Percentiles rank a stretch among this genome's conserved stretches.
These are phyloP conservation scores for Termitomyces sp. DNA, from an alignment of 768 basidiomycete species.

Conservation along the genomic window DNA sequence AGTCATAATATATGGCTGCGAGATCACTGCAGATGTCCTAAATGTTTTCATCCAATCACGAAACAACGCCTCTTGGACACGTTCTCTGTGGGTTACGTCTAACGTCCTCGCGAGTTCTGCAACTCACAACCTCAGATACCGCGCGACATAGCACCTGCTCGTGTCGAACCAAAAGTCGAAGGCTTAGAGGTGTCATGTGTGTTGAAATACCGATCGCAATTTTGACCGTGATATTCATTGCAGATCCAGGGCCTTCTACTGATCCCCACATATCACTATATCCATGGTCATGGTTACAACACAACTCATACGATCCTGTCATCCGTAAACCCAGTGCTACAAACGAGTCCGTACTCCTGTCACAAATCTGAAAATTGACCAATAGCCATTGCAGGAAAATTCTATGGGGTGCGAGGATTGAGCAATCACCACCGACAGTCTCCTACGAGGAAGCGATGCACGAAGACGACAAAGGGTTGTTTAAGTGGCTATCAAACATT, in stretches of 20 bases:
- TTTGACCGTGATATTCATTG: background rate
- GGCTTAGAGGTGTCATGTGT: slow-evolving; percentile 76
- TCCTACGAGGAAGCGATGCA: slow-evolving; percentile 71
- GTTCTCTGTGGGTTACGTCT: slow-evolving; percentile 52
- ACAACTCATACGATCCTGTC: slow-evolving; percentile 78
- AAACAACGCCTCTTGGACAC: slow-evolving; percentile 90
- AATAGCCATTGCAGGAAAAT: slow-evolving; percentile 42
- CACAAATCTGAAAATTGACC: background rate
- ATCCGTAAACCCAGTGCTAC: slow-evolving; percentile 22
- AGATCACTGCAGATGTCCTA: slow-evolving; percentile 87
- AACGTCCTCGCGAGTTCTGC: background rate
- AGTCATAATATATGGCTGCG: slow-evolving; percentile 91
- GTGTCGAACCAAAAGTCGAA: slow-evolving; percentile 47
- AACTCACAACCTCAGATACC: slow-evolving; percentile 54
- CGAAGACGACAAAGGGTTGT: slow-evolving; percentile 57
- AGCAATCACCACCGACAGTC: slow-evolving; percentile 68
- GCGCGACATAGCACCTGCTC: slow-evolving; percentile 58
- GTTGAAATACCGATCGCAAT: slow-evolving; percentile 18
- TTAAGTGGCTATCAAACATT: slow-evolving; percentile 77
- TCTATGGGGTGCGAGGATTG: slow-evolving; percentile 79
- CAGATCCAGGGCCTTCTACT: slow-evolving; percentile 46
- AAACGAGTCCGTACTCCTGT: slow-evolving; percentile 38
- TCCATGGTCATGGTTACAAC: slow-evolving; percentile 81
- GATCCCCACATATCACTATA: slow-evolving; percentile 74
- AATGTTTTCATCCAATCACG: slow-evolving; percentile 83